These are phyloP conservation scores for Melampsora larici-populina DNA, from an alignment of 1,284 basidiomycete species.

Conservation along the genomic window DNA sequence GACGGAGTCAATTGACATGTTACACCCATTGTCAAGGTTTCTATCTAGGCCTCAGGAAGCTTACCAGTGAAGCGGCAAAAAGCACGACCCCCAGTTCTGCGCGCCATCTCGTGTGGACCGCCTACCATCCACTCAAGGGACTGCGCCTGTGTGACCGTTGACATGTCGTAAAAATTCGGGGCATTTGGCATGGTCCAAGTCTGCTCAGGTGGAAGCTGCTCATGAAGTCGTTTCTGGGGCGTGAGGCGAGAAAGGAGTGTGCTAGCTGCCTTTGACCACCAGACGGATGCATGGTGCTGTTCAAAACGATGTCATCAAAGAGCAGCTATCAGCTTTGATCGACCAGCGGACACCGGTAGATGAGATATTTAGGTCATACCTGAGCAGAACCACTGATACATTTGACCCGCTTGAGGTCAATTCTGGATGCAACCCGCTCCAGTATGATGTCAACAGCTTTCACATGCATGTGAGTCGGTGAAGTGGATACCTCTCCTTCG, in stretches of 20 bases:
- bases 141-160: conserved; percentile 17
- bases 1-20: conserved; percentile 55
- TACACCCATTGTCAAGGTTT: conserved; percentile 61
- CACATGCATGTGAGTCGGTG: conserved; percentile 25
- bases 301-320: background rate
- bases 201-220: conserved; percentile 31
- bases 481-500: conserved; percentile 23
- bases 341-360: background rate
- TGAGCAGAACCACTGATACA: conserved; percentile 39
- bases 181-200: conserved; percentile 37
- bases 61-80: conserved; percentile 34
- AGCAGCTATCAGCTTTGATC: too few relatives aligned
- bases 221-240: conserved; percentile 26
- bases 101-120: conserved; percentile 29
- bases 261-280: conserved; percentile 40
- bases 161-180: conserved; percentile 27
- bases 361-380: conserved; percentile 2
- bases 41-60: background rate
- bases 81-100: conserved; percentile 17
- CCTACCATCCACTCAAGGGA: conserved; percentile 40
- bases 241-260: conserved; percentile 28
- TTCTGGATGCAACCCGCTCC: conserved; percentile 16
- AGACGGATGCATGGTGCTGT: conserved; percentile 34
- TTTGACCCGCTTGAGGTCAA: conserved; percentile 36
- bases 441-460: conserved; percentile 34